Evolutionary conservation across 2,329 filamentous ascomycete genomes (phyloP), one percentile per base, ranked within the genome.

Genomic region (Fusarium anthophilum): DNA sequence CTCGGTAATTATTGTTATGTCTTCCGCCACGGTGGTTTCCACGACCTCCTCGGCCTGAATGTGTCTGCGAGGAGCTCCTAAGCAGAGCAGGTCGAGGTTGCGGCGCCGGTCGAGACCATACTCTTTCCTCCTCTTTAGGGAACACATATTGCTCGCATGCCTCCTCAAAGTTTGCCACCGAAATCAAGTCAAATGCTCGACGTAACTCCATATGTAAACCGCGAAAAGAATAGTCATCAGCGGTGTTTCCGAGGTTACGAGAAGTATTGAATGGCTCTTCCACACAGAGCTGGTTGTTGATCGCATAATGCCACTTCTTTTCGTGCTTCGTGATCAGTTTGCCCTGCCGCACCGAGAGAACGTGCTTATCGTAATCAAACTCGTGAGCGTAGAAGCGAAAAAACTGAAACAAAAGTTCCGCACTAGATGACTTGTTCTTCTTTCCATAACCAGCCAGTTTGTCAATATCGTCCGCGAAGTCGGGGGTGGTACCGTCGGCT

Each of bases 361-460:
- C 95, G 72, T 91, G 87, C 70, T 92, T 93, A 76, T 95, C 93
- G 79, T 96, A 98, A 80, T 98, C 92, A 70, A 98, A 91, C 81
- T 98, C 95, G 82, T 98, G 92, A 4, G 93, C 96, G 79, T 98
- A 99, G 78, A 96, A 95, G 50, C 94, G 92, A 83, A 98, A 99
- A 83, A 99, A 99, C 47, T 95, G 90, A 78, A 98, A 99, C 4
- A 99, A 86, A n/a, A 99, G 87, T 70, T 95, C 90, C 8, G 95
- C 96, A 35, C 96, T 81, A 2, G 92, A 92, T 70, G 97, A 94
- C 78, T 92, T 93, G 81, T 98, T 99, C 75, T 90, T 89, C 47
- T 87, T 85, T 5, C 96, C 95, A 82, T 92, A 97, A 0, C 91
- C 93, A 55, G 86, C 86, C 60, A 98, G 84, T 54, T 91, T 90